Conservation (phyloP, 78 protist genomes). For the Monosiga brevicollis region DNA sequence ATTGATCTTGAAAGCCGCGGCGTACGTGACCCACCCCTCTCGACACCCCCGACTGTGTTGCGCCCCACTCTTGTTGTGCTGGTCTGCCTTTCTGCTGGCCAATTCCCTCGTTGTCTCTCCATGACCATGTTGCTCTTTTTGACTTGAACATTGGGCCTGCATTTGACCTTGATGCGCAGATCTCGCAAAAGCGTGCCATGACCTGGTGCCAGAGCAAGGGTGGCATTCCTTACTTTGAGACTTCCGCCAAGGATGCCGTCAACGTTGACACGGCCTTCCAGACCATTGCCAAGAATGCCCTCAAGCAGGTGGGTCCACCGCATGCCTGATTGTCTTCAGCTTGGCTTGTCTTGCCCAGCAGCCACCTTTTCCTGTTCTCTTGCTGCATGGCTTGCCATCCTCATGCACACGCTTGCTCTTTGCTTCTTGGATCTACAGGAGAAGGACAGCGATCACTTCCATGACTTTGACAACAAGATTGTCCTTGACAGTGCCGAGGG, state of each 20-base stretch:
- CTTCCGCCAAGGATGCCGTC: slow-evolving; percentile 93
- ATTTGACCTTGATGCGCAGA: neutral
- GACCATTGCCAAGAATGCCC: slow-evolving; percentile 79
- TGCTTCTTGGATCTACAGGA: no score
- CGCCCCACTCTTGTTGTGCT: neutral
- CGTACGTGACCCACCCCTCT: slow-evolving; percentile 28
- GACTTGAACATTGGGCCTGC: neutral
- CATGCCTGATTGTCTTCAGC: neutral
- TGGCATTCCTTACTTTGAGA: slow-evolving; percentile 93
- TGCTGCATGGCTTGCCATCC: no score
- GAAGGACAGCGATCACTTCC: neutral
- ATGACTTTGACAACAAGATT: neutral
- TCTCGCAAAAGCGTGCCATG: slow-evolving; percentile 75
- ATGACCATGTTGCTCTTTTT: neutral
- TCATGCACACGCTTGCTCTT: neutral
- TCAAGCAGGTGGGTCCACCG: slow-evolving; percentile 49
- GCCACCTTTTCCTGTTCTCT: neutral
- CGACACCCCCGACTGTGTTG: neutral
- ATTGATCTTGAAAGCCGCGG: slow-evolving; percentile 75
- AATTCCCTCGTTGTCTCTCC: neutral
- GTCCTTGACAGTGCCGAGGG: neutral
- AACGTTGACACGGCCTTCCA: slow-evolving; percentile 98
- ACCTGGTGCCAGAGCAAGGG: slow-evolving; percentile 91
- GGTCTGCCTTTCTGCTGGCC: neutral
- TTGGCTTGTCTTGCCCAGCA: neutral